Evolutionary conservation across 164 flowering plant genomes (phyloP), one percentile per base, ranked within the genome.

Genomic region (Aristolochia contorta): DNA sequence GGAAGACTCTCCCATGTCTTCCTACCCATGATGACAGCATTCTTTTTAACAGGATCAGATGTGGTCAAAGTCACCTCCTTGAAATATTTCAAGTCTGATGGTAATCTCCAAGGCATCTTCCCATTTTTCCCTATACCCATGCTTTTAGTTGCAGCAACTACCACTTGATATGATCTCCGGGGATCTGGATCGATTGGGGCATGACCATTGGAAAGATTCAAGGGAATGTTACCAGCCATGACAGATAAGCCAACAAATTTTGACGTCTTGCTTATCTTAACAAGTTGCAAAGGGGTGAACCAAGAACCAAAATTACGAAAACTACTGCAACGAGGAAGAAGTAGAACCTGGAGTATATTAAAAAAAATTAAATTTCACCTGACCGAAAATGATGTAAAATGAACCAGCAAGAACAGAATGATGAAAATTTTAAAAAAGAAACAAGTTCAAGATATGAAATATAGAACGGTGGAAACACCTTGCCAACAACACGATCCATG

Each of bases 1-100:
- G 96, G 98, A 60, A 93, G 82, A 64, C 96, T 86, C 71, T 93
- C 98, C 98, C 97, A 93, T 16, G 98, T 87, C 72, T 89, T 93
- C 41, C 98, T 83, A 32, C 98, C 98, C 98, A 89, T 93, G 62
- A 93, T 66, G 22, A 93, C 84, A 12, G 99, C 97, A 80, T 93
- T 93, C 74, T 72, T 93, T 62, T 88, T 93, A 52, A 55, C 71
- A 50, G 96, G 79, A 76, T 84, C 96, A 6, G 80, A 65, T 15
- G 96, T 84, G 32, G 73, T 64, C 69, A 61, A 3, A 21, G 98
- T 92, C 12, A 92, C 20, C 23, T 85, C 91, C 75, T 86, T 87
- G 72, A 92, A 92, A 65, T 77, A 81, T 56, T 84, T 86, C n/a
- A 89, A 72, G 73, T 92, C 98, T 58, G 88, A 69, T 48, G 94